phyloP scores from a whole-genome alignment of 345 rosid species.

The Diplotaxis tenuifolia region DNA sequence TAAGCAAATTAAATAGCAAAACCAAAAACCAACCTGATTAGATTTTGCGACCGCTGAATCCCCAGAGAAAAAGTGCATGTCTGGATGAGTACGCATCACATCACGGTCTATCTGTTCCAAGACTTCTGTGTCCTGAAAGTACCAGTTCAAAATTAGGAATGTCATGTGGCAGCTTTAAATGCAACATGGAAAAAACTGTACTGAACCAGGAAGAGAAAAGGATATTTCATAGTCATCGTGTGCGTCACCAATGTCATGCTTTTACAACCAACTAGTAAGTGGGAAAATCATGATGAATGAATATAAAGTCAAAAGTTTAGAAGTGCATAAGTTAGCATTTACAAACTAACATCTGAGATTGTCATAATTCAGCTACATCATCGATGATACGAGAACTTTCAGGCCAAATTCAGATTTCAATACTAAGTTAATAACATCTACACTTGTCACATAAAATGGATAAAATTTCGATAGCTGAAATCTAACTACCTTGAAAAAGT shows the following conservation, averaged over 20 bases:
- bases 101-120: conserved; percentile 95
- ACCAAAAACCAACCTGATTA: conserved; percentile 61
- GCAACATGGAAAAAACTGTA: background rate
- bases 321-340: background rate
- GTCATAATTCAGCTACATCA: conserved; percentile 3
- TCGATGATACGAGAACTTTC: background rate
- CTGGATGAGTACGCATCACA: conserved; percentile 97
- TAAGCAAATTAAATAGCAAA: background rate
- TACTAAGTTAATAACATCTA: background rate
- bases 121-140: conserved; percentile 75
- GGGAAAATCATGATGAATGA: conserved; percentile 2
- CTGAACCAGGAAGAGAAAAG: conserved; percentile 7
- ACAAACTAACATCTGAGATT: background rate
- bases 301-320: background rate
- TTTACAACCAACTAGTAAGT: background rate
- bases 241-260: background rate
- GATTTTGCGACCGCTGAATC: conserved; percentile 71
- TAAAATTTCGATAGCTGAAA: background rate
- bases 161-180: conserved; percentile 11
- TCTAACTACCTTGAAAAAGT: conserved; percentile 78
- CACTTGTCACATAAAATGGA: background rate
- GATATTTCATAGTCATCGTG: background rate
- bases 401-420: background rate
- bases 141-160: conserved; percentile 10
- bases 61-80: conserved; percentile 89